Percentiles rank a stretch among this genome's conserved stretches.
These are phyloP conservation scores for Bretziella fagacearum DNA, from an alignment of 2,329 filamentous ascomycete genomes.

Conservation along the genomic window DNA sequence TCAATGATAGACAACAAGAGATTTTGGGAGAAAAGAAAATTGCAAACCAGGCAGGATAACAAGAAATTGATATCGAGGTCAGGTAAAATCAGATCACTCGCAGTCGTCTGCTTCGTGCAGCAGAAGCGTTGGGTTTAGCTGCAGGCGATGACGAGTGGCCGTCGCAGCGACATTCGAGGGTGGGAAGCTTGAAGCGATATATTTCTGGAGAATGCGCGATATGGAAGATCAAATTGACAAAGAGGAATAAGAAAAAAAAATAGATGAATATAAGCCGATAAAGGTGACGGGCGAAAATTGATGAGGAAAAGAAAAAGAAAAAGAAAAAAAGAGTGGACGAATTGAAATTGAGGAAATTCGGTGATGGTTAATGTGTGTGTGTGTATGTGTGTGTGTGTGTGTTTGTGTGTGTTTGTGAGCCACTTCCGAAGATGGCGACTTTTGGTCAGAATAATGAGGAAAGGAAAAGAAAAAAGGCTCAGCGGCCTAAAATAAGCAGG, in stretches of 20 bases:
- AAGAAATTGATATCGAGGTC: not conserved
- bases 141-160: slow-evolving; percentile 1
- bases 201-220: too few species aligned
- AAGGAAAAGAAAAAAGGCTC: slow-evolving; percentile 4
- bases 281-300: not conserved
- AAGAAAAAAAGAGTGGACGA: not conserved
- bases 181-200: not conserved
- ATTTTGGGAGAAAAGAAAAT: not conserved
- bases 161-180: not conserved
- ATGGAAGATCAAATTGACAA: not conserved
- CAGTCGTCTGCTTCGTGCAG: not conserved
- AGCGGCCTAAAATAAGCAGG: not conserved
- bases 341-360: not conserved
- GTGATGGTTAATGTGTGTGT: not conserved
- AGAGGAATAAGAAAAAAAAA: not conserved
- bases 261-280: not conserved
- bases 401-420: too few species aligned
- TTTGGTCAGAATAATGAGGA: too few species aligned
- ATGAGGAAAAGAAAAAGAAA: not conserved
- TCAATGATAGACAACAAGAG: not conserved
- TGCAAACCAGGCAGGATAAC: not conserved
- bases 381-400: too few species aligned
- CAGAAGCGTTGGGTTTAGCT: not conserved
- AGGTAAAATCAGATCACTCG: not conserved
- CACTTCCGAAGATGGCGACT: too few species aligned